Percentiles rank a stretch among this genome's conserved stretches.
Conservation (phyloP, 164 flowering plant species). For the Dillenia turbinata region DNA sequence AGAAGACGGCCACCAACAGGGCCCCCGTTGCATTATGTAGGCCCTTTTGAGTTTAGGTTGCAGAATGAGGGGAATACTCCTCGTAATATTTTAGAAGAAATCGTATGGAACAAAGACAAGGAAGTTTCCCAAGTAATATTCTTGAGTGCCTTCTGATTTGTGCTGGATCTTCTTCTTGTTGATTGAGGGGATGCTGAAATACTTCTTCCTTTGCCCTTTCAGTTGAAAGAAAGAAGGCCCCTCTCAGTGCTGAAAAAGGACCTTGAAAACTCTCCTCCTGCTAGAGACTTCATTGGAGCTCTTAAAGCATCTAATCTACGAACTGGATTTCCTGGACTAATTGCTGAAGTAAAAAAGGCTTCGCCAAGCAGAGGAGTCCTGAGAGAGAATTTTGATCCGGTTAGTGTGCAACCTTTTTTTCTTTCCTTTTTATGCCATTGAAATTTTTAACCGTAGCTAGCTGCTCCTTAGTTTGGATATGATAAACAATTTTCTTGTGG, state of each 20-base stretch:
- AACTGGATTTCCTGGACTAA: conserved; percentile 85
- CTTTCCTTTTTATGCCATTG: neutral
- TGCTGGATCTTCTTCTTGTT: conserved; percentile 1
- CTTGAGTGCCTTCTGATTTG: neutral
- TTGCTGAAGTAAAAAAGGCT: conserved; percentile 99
- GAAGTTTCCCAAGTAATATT: conserved; percentile 61
- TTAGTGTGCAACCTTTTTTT: conserved; percentile 17
- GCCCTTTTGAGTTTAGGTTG: conserved; percentile 77
- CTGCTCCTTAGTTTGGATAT: no score
- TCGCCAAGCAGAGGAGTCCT: conserved; percentile 95
- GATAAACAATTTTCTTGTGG: no score
- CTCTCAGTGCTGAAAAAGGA: conserved; percentile 38
- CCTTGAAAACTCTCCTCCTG: conserved; percentile 60
- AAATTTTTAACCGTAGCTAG: neutral
- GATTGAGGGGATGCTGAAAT: neutral
- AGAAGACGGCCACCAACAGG: conserved; percentile 80
- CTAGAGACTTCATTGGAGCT: conserved; percentile 84
- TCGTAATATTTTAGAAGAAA: conserved; percentile 90
- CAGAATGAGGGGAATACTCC: conserved; percentile 88
- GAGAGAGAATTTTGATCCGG: conserved; percentile 93
- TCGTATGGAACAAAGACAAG: conserved; percentile 81
- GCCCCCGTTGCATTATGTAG: conserved; percentile 81
- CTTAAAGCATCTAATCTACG: conserved; percentile 57
- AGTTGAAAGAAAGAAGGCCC: conserved; percentile 69
- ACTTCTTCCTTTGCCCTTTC: conserved; percentile 5